Base-by-base conservation (phyloP, 2,329 filamentous ascomycete species). In the Xylaria digitata region DNA sequence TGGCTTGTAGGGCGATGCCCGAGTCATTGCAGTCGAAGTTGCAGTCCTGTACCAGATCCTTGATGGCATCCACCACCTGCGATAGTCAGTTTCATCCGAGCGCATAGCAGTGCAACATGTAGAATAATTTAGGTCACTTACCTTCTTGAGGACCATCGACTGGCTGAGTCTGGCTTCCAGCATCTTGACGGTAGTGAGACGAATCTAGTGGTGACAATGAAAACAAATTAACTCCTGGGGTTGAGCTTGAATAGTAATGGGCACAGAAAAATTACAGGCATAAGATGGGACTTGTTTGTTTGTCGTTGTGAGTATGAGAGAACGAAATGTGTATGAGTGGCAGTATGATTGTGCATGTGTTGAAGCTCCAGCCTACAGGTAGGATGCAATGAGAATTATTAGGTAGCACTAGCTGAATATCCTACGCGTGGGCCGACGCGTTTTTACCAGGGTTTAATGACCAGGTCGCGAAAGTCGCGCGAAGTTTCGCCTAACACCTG, bases 11-110 rank as follows among this genome's bases (percentile, higher is more conserved):
- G 58, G 95, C 94, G 78, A 99, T 96, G 70, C 96, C 96, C 62
- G 93, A 95, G 87, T 99, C 96, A 91, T 98, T 99, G 91, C 96
- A 99, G 87, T 99, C 96, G 84, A 99, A 99, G 85, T 99, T 99
- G 90, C 96, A 99, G 84, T 99, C 96, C 83, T 98, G 96, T 61
- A 99, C 96, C 58, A 99, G 90, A 78, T 99, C 96, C 84, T 97
- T 98, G 90, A 99, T 97, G 75, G 96, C 93, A 80, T 99, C 96
- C 77, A 99, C 94, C 71, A 98, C 93, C 94, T 97, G 73, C 32
- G 21, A 50, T 7, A 6, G 63, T 78, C 63, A 78, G 74, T 61
- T 72, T 34, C 4, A 13, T 15, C 42, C 8, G 19, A 19, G 48
- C 19, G 32, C 17, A 59, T 13, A 17, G 17, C 6, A 17, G 57